These are phyloP conservation scores for Aspergillus chevalieri DNA, from an alignment of 2,329 filamentous ascomycete species.

Conservation along the genomic window DNA sequence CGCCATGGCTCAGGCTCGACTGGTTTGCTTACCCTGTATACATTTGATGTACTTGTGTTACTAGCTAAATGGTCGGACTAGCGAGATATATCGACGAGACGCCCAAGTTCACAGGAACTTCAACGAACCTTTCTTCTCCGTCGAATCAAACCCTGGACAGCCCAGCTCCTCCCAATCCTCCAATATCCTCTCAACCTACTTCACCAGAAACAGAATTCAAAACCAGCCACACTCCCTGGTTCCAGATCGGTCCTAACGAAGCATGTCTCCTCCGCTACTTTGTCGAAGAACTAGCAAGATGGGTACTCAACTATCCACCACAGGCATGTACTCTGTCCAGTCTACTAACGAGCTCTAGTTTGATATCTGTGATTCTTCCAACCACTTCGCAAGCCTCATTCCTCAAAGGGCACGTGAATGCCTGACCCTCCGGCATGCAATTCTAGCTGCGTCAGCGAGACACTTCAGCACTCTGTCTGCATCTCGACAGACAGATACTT, in stretches of 20 bases:
- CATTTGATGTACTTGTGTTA: background rate
- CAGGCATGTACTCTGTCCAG: background rate
- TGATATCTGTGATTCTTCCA: conserved; percentile 35
- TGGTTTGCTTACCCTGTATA: background rate
- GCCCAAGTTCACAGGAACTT: conserved; percentile 2
- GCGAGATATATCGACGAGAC: conserved; percentile 8
- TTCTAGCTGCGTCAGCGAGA: conserved; percentile 32
- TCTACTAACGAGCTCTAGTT: conserved; percentile 14
- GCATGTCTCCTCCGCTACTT: conserved; percentile 14
- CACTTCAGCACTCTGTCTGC: conserved; percentile 22
- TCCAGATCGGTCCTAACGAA: conserved; percentile 7
- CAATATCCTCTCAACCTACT: too few relatives aligned
- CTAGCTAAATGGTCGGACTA: background rate
- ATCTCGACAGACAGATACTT: conserved; percentile 6
- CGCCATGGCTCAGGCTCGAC: conserved; percentile 1
- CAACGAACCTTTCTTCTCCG: background rate
- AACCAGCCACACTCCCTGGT: background rate
- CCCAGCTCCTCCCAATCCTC: background rate
- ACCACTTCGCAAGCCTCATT: conserved; percentile 35
- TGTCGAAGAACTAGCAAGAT: conserved; percentile 13
- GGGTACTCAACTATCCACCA: conserved; percentile 5
- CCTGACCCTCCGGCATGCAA: conserved; percentile 33
- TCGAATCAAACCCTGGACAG: background rate
- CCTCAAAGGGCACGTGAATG: conserved; percentile 35
- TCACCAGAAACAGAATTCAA: background rate